These are phyloP conservation scores for Fragosphaeria purpurea DNA, from an alignment of 2,329 filamentous ascomycete species.

Conservation along the genomic window DNA sequence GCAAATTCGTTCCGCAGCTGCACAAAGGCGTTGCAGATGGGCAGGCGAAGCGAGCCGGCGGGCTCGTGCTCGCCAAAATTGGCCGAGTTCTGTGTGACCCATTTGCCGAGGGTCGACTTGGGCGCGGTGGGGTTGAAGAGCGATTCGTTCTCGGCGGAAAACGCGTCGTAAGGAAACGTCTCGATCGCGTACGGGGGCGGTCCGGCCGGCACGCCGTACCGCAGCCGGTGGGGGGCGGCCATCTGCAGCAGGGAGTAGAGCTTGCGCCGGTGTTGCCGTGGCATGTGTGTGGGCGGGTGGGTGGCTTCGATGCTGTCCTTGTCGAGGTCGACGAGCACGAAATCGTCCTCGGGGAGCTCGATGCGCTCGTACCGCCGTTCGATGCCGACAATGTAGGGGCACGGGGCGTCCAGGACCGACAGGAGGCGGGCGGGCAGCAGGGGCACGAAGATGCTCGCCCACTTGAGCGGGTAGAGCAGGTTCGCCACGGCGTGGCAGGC, in stretches of 20 bases:
- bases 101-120: slow-evolving; percentile 67
- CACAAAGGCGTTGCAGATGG: slow-evolving; percentile 86
- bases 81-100: slow-evolving; percentile 81
- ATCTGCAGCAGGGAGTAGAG: slow-evolving; percentile 78
- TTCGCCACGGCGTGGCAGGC: slow-evolving; percentile 80
- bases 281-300: slow-evolving; percentile 63
- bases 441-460: slow-evolving; percentile 91
- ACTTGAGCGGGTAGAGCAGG: slow-evolving; percentile 81
- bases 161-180: slow-evolving; percentile 81
- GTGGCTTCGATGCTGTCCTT: slow-evolving; percentile 83
- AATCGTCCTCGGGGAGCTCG: slow-evolving; percentile 87
- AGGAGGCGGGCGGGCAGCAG: slow-evolving; percentile 79
- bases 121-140: slow-evolving; percentile 66
- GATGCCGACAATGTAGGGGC: slow-evolving; percentile 93
- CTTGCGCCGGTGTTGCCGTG: slow-evolving; percentile 83
- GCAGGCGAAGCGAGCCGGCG: slow-evolving; percentile 40
- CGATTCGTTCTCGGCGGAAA: slow-evolving; percentile 74
- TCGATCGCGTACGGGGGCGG: slow-evolving; percentile 90
- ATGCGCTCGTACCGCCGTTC: slow-evolving; percentile 83
- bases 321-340: slow-evolving; percentile 88
- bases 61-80: slow-evolving; percentile 65
- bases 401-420: slow-evolving; percentile 86
- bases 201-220: slow-evolving; percentile 76
- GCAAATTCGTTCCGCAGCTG: slow-evolving; percentile 59
- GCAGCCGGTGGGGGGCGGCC: slow-evolving; percentile 80